Conservation (phyloP, 805 yeast genomes). For the Zygosaccharomyces bailii region DNA sequence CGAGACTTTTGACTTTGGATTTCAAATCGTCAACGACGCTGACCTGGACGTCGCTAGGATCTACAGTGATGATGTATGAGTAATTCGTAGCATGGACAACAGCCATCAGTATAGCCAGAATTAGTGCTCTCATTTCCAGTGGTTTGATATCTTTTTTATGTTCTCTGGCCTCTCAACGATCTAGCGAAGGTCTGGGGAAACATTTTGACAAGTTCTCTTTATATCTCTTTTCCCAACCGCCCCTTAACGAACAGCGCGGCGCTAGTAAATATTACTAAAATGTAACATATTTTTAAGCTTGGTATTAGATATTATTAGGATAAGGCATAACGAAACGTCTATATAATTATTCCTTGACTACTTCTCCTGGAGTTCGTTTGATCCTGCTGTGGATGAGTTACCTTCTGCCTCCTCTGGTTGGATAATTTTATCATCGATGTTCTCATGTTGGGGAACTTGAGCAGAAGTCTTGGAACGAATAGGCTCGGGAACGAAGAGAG, state of each 20-base stretch:
- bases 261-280: neutral
- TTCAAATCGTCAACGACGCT: slow-evolving; percentile 31
- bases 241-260: neutral
- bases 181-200: too few relatives aligned
- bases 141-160: neutral
- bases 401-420: slow-evolving; percentile 10
- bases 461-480: slow-evolving; percentile 52
- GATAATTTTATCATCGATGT: slow-evolving; percentile 38
- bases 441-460: slow-evolving; percentile 25
- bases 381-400: slow-evolving; percentile 7
- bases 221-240: too few relatives aligned
- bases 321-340: neutral
- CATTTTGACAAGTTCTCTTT: too few relatives aligned
- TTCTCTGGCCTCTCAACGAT: too few relatives aligned
- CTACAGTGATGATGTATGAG: slow-evolving; percentile 24
- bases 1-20: slow-evolving; percentile 36
- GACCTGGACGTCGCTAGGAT: slow-evolving; percentile 11
- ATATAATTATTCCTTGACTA: neutral
- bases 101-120: slow-evolving; percentile 1
- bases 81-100: slow-evolving; percentile 9
- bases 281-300: neutral
- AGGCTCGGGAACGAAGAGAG: slow-evolving; percentile 72
- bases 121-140: neutral
- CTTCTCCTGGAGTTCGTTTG: neutral
- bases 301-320: neutral